phyloP scores from a whole-genome alignment of 2,329 filamentous ascomycete genomes.

The Lasiodiplodia hormozganensis region DNA sequence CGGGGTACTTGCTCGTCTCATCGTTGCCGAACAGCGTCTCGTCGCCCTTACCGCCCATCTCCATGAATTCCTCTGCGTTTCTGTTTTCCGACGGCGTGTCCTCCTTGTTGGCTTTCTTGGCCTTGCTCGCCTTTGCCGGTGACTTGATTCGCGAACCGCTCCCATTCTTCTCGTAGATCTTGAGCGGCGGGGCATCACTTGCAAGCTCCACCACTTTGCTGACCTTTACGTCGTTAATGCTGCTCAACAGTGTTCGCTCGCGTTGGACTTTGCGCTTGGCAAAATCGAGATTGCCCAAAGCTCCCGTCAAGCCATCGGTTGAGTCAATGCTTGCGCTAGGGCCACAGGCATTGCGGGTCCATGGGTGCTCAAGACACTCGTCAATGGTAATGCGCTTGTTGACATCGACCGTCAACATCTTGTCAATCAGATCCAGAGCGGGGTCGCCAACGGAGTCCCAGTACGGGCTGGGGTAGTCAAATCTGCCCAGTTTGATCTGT shows the following conservation, averaged over 20 bases:
- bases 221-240: conserved; percentile 76
- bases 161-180: conserved; percentile 49
- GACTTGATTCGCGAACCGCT: conserved; percentile 28
- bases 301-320: conserved; percentile 90
- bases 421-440: conserved; percentile 90
- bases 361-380: conserved; percentile 88
- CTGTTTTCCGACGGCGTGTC: conserved; percentile 70
- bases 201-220: conserved; percentile 64
- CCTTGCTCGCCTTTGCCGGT: conserved; percentile 7
- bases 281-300: conserved; percentile 82
- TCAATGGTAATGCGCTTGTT: conserved; percentile 86
- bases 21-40: conserved; percentile 72
- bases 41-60: conserved; percentile 86
- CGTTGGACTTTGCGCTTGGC: conserved; percentile 78
- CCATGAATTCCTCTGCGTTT: conserved; percentile 77
- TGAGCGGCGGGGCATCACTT: conserved; percentile 54
- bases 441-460: conserved; percentile 89
- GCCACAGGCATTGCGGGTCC: conserved; percentile 67
- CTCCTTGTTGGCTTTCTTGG: conserved; percentile 56
- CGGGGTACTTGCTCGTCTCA: conserved; percentile 48
- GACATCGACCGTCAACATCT: conserved; percentile 89
- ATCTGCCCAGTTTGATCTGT: conserved; percentile 87
- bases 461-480: conserved; percentile 95
- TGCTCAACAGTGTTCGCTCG: conserved; percentile 84
- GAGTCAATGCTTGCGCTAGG: conserved; percentile 67